Base-by-base conservation (phyloP, 1,284 basidiomycete genomes). In the Tilletia horrida region DNA sequence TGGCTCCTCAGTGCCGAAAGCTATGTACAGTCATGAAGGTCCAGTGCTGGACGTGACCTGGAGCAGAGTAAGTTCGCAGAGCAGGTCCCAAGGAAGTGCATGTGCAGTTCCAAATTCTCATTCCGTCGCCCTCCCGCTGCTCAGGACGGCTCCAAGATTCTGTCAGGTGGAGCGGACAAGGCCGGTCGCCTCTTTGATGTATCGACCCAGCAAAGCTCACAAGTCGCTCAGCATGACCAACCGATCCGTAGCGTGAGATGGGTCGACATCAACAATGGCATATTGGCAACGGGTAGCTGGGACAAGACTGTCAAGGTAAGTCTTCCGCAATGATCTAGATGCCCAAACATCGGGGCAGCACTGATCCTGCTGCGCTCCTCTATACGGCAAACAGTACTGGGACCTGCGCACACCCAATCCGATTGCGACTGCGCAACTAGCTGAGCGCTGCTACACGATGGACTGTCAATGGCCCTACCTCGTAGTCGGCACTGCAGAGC, bases 401-500 rank as follows among this genome's bases (percentile, higher is more conserved):
- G 91, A 96, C 83, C 82, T 93, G 70, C 87, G 91, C 63, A 85
- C 87, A 8, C 84, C 89, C 9, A 87, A 83, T 64, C 90, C 93
- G 0, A 86, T 93, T 3, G 89, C 88, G 18, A 88, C 87, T 2
- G 88, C 96, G 2, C 86, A 88, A 69, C 86, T 97, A 18, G 90
- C 91, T 1, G 94, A 97, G 74, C 87, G 93, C 69, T 92, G 91
- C 78, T 97, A 97, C 76, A 78, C 74, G 3, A 88, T 92, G 85
- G 92, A 95, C 76, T 88, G 90, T 16, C 87, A 87, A 67, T 91
- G 89, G 78, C 91, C 91, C 0, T 85, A 93, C n/a, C 87, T 95
- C 84, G 93, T 96, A 35, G 91, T 93, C 43, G 95, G 91, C n/a
- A 95, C 92, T 81, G 88, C 88, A 14, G 93, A 93, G 74, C 87